Base-by-base conservation (phyloP, 2,329 filamentous ascomycete species). In the Sclerotinia borealis region DNA sequence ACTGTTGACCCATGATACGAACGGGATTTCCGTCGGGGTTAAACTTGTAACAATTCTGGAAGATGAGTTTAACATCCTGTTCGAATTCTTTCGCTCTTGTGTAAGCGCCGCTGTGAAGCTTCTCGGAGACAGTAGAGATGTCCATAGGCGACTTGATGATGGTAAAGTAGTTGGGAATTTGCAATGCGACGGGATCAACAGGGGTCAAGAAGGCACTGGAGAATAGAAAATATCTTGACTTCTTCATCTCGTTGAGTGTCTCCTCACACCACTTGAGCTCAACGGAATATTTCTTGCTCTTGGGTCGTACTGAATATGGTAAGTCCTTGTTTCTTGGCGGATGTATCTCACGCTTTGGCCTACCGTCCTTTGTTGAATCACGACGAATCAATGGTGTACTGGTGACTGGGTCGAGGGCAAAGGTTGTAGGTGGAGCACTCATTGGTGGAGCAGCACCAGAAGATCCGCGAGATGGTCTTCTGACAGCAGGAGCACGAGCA, bases 131-230 rank as follows among this genome's bases (percentile, higher is more conserved):
- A n/a, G 91, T 96, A 19, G 83, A 81, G 56, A 97, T 81, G 75
- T 99, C 93, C 93, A 98, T 99, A 0, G 95, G 95, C 74, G 93
- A 92, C 80, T 96, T 98, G 78, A 99, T 92, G 66, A 98, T 81
- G 72, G 89, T 92, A 75, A 95, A 91, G 75, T 99, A 99, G 29
- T 89, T 88, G 0, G 95, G 95, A 65, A 98, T 97, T 74, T 93
- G 92, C 61, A 98, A 80, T 0, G 93, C 93, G 41, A 98, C 93
- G 0, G 95, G 92, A 74, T 99, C 95, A 25, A 99, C 95, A 0
- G 95, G 90, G 9, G 84, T 79, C 71, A 91, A 79, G 78, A 99
- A 99, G 64, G 90, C 88, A 62, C 83, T 82, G 49, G 91, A 91
- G 68, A 88, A 79, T 2, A 77, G 73, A 63, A 80, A 81, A 73